A percentile compares a stretch with the other conserved stretches of the same genome.
Evolutionary conservation across 768 basidiomycete genomes (phyloP).

Genomic region (Asterophora parasitica): DNA sequence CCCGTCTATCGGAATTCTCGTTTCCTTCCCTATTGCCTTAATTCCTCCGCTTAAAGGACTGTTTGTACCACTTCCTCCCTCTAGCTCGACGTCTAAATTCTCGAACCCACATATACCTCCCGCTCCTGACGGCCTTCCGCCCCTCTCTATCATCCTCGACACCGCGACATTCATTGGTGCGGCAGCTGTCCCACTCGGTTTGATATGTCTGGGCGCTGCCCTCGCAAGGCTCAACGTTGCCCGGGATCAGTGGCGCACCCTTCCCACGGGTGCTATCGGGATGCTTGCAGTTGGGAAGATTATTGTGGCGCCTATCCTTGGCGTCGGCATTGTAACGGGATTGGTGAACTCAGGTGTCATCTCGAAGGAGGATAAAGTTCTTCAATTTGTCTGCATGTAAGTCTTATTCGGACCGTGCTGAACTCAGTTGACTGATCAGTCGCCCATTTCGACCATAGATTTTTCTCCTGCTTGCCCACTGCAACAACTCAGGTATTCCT

Average conservation of each 20-base stretch:
- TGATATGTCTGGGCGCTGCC: constrained; percentile 51
- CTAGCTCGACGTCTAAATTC: constrained; percentile 17
- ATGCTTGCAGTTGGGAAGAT: constrained; percentile 51
- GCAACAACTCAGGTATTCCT: constrained; percentile 58
- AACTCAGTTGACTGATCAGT: neutral
- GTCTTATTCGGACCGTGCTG: constrained; percentile 20
- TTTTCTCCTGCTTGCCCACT: constrained; percentile 57
- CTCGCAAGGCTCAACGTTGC: constrained; percentile 56
- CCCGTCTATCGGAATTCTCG: constrained; percentile 40
- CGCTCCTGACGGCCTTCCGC: constrained; percentile 57
- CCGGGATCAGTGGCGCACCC: constrained; percentile 33
- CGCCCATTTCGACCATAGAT: constrained; percentile 27
- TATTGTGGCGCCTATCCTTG: constrained; percentile 55
- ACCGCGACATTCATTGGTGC: constrained; percentile 46
- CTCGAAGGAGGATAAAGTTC: constrained; percentile 45
- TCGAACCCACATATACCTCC: constrained; percentile 25
- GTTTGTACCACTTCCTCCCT: constrained; percentile 34
- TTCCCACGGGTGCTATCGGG: constrained; percentile 48
- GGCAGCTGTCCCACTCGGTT: constrained; percentile 49
- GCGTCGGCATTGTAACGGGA: constrained; percentile 50
- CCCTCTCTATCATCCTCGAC: constrained; percentile 48
- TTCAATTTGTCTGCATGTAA: constrained; percentile 67
- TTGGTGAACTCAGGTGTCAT: constrained; percentile 46
- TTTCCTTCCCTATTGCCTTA: constrained; percentile 44
- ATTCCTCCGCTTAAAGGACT: constrained; percentile 48